These are phyloP conservation scores for Ambrosia trifida DNA, from an alignment of 129 eudicot species.

Conservation along the genomic window DNA sequence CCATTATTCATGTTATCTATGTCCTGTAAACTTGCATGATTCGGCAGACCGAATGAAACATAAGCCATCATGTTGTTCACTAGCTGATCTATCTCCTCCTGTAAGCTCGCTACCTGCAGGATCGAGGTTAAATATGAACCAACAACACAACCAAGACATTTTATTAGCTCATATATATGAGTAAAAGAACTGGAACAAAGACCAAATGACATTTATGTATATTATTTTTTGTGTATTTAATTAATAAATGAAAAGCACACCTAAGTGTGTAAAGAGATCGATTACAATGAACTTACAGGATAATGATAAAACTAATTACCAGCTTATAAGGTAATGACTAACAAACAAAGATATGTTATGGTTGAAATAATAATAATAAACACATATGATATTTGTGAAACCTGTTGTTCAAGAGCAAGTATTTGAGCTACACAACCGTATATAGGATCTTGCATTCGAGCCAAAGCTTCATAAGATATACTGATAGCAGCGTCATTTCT, in stretches of 20 bases:
- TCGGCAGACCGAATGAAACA: slow-evolving; percentile 29
- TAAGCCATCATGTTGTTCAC: slow-evolving; percentile 45
- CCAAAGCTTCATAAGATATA: slow-evolving; percentile 76
- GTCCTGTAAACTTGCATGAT: slow-evolving; percentile 26
- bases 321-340: no score
- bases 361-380: no score
- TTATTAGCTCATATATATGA: not conserved
- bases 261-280: no score
- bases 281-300: no score
- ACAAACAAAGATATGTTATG: no score
- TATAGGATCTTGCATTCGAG: slow-evolving; percentile 73
- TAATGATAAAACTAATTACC: no score
- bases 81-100: slow-evolving; percentile 68
- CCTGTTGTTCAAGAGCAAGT: slow-evolving; percentile 76
- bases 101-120: slow-evolving; percentile 67
- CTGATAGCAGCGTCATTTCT: slow-evolving; percentile 77
- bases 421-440: slow-evolving; percentile 88
- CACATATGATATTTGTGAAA: slow-evolving; percentile 10
- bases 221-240: no score
- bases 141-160: not conserved
- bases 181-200: no score
- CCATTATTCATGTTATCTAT: slow-evolving; percentile 24
- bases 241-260: no score
- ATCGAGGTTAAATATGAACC: not conserved
- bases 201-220: no score